Percentiles rank a stretch among this genome's conserved stretches.
These are phyloP conservation scores for Rhodotorula sp. DNA, from an alignment of 1,284 basidiomycete species.

Conservation along the genomic window DNA sequence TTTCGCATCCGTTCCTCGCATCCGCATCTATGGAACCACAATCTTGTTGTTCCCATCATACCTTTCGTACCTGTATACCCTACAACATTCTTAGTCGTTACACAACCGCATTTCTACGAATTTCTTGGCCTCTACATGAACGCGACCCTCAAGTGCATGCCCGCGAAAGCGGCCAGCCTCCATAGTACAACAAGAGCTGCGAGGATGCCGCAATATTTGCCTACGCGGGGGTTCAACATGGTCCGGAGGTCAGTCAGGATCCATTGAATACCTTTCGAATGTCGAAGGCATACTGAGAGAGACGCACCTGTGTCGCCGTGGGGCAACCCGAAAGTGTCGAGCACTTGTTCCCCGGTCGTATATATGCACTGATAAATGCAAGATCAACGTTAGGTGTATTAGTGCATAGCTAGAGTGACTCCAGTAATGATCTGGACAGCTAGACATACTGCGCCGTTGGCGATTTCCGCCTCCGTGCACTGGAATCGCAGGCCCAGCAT, in stretches of 20 bases:
- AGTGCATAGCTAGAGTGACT: too few species aligned
- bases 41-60: neutral
- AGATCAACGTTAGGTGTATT: too few species aligned
- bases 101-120: neutral
- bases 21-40: too few species aligned
- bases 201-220: slow-evolving; percentile 50
- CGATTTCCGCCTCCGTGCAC: slow-evolving; percentile 48
- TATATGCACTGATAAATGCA: slow-evolving; percentile 46
- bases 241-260: slow-evolving; percentile 39
- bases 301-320: slow-evolving; percentile 19
- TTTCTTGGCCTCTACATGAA: slow-evolving; percentile 8
- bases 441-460: slow-evolving; percentile 41
- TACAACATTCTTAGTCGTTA: neutral
- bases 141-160: slow-evolving; percentile 9
- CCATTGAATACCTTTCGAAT: neutral
- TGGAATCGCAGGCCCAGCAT: slow-evolving; percentile 48
- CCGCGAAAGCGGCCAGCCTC: slow-evolving; percentile 17
- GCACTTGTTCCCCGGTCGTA: slow-evolving; percentile 51
- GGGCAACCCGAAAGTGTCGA: slow-evolving; percentile 36
- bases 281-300: neutral
- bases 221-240: slow-evolving; percentile 45
- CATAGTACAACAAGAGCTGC: slow-evolving; percentile 43
- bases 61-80: neutral
- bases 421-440: too few species aligned
- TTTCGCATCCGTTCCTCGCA: neutral